phyloP scores from a whole-genome alignment of 495 filamentous ascomycete genomes.

The Daldinia decipiens region DNA sequence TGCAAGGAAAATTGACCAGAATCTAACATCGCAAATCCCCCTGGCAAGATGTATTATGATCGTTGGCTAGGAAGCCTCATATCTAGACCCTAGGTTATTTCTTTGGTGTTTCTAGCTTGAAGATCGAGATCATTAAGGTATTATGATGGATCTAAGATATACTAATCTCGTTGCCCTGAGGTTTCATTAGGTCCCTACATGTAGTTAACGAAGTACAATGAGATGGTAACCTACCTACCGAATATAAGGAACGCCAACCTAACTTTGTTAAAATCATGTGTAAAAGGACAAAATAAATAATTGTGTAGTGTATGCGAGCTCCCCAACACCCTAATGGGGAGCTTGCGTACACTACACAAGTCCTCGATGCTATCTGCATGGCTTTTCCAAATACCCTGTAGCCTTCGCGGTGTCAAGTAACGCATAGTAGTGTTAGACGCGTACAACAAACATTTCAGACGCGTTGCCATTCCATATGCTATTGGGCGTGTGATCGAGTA shows the following conservation, averaged over 20 bases:
- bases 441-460: not conserved
- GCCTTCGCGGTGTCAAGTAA: not conserved
- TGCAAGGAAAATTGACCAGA: not conserved
- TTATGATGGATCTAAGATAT: not conserved
- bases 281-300: no score
- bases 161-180: not conserved
- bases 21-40: not conserved
- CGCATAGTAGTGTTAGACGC: not conserved
- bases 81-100: not conserved
- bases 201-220: not conserved
- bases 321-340: no score
- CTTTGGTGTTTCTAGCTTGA: not conserved
- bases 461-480: not conserved
- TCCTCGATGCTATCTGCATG: not conserved
- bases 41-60: not conserved
- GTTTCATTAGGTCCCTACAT: not conserved
- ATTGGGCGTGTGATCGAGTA: not conserved
- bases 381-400: not conserved
- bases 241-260: not conserved
- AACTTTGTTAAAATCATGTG: not conserved
- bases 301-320: no score
- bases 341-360: no score
- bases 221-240: not conserved
- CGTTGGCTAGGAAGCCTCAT: not conserved
- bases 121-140: not conserved